Evolutionary conservation across 768 basidiomycete species (phyloP), one percentile per base, ranked within the genome.

Genomic region (Tricholoma sp.): DNA sequence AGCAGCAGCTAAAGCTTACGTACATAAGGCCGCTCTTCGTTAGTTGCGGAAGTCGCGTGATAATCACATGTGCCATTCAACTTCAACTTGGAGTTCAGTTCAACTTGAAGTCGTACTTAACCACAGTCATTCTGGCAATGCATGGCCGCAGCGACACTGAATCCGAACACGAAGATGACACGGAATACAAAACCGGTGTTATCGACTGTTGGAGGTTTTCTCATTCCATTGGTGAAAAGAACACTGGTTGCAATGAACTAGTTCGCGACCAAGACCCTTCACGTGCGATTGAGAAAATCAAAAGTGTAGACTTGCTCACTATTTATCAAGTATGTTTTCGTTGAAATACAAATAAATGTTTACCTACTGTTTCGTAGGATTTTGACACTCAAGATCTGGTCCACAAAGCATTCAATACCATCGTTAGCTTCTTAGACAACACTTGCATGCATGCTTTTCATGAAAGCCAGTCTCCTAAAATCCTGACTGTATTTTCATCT

Each of bases 91-190:
- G n/a, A n/a, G n/a, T n/a, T n/a, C n/a, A n/a, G n/a, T n/a, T n/a
- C n/a, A n/a, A n/a, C n/a, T n/a, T n/a, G n/a, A n/a, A n/a, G n/a
- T n/a, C n/a, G n/a, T n/a, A n/a, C n/a, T n/a, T n/a, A n/a, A n/a
- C 31, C 4, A 32, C 31, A 27, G 24, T 5, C 24, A 46, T 27
- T 47, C 24, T 14, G 12, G 46, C 35, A 53, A 69, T 68, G 64
- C 51, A 56, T 21, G 35, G 43, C 22, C 62, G 59, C 51, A 83
- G 79, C 67, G 81, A 82, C 52, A 84, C 84, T 16, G 86, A 86
- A 61, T 79, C 81, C 31, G 83, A 79, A 52, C 64, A 77, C 9
- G 76, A 79, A 55, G 60, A 63, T 19, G 53, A 57, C 43, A 19
- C 21, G 3, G 56, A 52, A 5, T 34, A 19, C 11, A 43, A 55